Evolutionary conservation across 164 flowering plant genomes (phyloP), one percentile per base, ranked within the genome.

Genomic region (Platanus orientalis): DNA sequence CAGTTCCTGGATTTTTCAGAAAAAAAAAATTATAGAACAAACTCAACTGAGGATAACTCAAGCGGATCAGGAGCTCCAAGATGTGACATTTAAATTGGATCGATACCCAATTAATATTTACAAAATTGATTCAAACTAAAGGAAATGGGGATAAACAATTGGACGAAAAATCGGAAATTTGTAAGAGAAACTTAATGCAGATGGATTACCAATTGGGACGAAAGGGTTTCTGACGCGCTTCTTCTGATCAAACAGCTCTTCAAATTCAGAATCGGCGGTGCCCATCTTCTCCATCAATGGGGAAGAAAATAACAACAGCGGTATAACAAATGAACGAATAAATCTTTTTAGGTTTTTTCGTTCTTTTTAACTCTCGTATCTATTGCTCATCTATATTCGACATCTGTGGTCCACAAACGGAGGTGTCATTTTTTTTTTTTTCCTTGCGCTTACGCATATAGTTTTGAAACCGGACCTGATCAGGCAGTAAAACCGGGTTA

Each of bases 171-270:
- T 16, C 49, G 16, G 19, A 45, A 45, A 2, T 16, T 16, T 16
- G 19, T 45, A 45, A 2, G 20, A 19, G 5, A 45, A 16, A 16
- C 19, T 16, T 45, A 45, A 45, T 45, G 19, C 49, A 2, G 20
- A 16, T 19, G 19, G n/a, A 45, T 45, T 74, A 81, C 88, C 85
- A 13, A 80, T 56, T 4, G 88, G 88, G 29, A 84, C 88, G 14
- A 72, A 60, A 42, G 88, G 88, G 72, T 81, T 84, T 61, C 67
- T 75, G 56, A 71, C 70, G 48, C 83, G 84, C 75, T 81, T 81
- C 69, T 84, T 81, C 53, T 70, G 68, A 45, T 69, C 66, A 26
- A 71, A 74, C 2, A 84, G 44, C 0, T 66, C 63, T 21, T 80
- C 84, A 19, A 81, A 17, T 14, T 57, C 60, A 27, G 79, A 62